These are phyloP conservation scores for Candida krabiensis DNA, from an alignment of 805 yeast species.

Conservation along the genomic window DNA sequence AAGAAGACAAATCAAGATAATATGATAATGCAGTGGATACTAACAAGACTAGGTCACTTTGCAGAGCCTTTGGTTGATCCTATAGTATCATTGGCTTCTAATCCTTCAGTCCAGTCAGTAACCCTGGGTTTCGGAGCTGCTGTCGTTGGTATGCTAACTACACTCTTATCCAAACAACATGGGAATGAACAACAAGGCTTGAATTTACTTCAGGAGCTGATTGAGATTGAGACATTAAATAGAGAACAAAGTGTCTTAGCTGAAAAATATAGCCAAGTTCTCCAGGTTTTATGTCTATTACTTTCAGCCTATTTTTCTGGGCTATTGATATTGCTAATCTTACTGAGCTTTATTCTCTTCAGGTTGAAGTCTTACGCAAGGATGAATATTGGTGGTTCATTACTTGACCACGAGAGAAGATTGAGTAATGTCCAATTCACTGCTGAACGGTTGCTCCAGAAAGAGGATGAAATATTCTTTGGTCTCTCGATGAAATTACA, in stretches of 20 bases:
- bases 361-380: constrained; percentile 5
- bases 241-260: constrained; percentile 11
- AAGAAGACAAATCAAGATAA: not conserved
- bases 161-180: constrained; percentile 10
- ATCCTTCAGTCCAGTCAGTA: constrained; percentile 17
- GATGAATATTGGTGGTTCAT: constrained; percentile 1
- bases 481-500: constrained; percentile 7
- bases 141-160: constrained; percentile 18
- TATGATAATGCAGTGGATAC: not conserved
- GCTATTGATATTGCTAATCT: not conserved
- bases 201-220: constrained; percentile 15
- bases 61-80: constrained; percentile 6
- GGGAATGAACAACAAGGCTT: constrained; percentile 8
- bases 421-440: constrained; percentile 16
- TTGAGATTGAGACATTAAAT: constrained; percentile 17
- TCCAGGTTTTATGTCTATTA: constrained; percentile 14
- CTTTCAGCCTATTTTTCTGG: constrained; percentile 3
- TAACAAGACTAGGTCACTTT: constrained; percentile 2
- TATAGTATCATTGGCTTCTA: constrained; percentile 7
- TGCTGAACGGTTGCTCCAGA: constrained; percentile 15
- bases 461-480: constrained; percentile 19
- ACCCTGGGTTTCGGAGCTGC: constrained; percentile 22
- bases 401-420: constrained; percentile 13
- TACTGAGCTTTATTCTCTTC: constrained; percentile 2
- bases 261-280: constrained; percentile 13